Evolutionary conservation across 148 eudicot species (phyloP).

Genomic region (Heliamphora exappendiculata): DNA sequence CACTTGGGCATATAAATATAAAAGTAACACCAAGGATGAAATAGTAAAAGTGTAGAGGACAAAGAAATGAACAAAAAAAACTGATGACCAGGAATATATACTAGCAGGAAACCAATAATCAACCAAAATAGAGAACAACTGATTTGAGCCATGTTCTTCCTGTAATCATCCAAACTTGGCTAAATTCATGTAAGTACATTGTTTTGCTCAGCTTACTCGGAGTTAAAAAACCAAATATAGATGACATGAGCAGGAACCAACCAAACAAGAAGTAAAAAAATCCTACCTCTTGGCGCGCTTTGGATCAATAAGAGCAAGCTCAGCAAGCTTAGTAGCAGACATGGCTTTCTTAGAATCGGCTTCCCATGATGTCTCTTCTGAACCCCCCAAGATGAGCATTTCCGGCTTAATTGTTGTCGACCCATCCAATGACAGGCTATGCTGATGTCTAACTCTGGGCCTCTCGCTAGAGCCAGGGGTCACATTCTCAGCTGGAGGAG

Average conservation of each 20-base stretch:
- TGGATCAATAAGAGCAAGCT: constrained; percentile 90
- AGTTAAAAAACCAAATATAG: background rate
- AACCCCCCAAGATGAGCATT: constrained; percentile 60
- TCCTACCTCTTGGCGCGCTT: constrained; percentile 89
- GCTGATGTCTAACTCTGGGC: constrained; percentile 82
- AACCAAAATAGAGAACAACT: no score
- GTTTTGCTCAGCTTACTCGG: constrained; percentile 1
- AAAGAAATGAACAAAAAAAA: no score
- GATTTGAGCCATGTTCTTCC: no score
- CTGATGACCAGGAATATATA: no score
- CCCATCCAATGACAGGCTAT: constrained; percentile 97
- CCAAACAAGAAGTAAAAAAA: background rate
- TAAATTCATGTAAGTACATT: background rate
- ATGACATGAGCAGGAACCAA: background rate
- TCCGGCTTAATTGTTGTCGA: constrained; percentile 68
- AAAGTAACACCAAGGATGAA: no score
- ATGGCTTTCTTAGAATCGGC: constrained; percentile 85
- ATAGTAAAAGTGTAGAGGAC: no score
- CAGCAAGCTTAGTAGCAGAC: constrained; percentile 97
- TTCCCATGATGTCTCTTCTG: constrained; percentile 44
- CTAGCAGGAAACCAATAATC: no score
- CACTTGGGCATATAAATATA: no score
- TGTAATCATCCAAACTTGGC: no score
- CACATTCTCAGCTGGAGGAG: constrained; percentile 16
- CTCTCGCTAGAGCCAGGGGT: constrained; percentile 30